Percentiles rank a stretch among this genome's conserved stretches.
These are phyloP conservation scores for Xanthoconium separans DNA, from an alignment of 1,284 basidiomycete genomes.

Conservation along the genomic window DNA sequence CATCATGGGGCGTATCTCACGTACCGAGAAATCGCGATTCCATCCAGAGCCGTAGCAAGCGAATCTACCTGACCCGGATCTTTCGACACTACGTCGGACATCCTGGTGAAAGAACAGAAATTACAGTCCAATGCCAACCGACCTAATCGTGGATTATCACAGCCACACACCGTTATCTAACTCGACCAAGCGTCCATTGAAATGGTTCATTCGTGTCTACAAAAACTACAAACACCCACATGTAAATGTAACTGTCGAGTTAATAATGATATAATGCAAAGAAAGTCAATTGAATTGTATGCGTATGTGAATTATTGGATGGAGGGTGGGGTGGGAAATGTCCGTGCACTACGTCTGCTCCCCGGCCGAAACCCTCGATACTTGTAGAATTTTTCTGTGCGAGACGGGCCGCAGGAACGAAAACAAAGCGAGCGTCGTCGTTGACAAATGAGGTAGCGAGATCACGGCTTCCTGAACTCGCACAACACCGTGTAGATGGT, in stretches of 20 bases:
- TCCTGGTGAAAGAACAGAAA: not conserved
- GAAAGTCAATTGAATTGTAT: conserved; percentile 27
- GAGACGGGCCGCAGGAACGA: not conserved
- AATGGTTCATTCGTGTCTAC: conserved; percentile 3
- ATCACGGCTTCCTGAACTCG: conserved; percentile 83
- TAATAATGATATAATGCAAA: conserved; percentile 31
- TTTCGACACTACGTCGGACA: conserved; percentile 12
- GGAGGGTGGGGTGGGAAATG: conserved; percentile 29
- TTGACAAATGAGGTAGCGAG: conserved; percentile 8
- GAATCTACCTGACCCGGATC: conserved; percentile 8
- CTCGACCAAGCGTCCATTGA: not conserved
- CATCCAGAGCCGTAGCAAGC: conserved; percentile 15
- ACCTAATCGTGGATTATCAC: not conserved
- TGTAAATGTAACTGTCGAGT: conserved; percentile 9
- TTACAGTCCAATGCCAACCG: too few relatives aligned
- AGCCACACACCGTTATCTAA: too few relatives aligned
- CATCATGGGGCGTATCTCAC: conserved; percentile 16
- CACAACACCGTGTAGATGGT: conserved; percentile 95
- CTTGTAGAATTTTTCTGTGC: conserved; percentile 18
- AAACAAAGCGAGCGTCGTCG: conserved; percentile 4
- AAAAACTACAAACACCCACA: conserved; percentile 14
- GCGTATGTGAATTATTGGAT: conserved; percentile 29
- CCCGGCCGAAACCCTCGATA: conserved; percentile 33
- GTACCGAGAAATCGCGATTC: conserved; percentile 14
- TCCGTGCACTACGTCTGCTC: conserved; percentile 39